A percentile compares a stretch with the other conserved stretches of the same genome.
phyloP scores from a whole-genome alignment of 768 basidiomycete genomes.

The Piloderma croceum region DNA sequence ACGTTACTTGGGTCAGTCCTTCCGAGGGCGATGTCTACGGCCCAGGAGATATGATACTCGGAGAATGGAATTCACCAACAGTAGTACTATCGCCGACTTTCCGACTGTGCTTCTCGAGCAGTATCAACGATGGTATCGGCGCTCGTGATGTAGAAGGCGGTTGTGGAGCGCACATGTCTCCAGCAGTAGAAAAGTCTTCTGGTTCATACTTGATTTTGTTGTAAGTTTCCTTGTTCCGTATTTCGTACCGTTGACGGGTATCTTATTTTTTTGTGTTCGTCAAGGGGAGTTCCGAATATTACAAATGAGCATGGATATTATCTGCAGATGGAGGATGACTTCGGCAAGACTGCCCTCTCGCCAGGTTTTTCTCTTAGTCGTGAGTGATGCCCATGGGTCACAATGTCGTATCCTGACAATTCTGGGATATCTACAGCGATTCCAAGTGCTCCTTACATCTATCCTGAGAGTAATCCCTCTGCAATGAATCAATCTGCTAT shows the following conservation, averaged over 20 bases:
- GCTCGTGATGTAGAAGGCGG: background rate
- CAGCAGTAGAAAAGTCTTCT: background rate
- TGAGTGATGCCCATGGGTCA: conserved; percentile 11
- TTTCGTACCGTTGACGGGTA: too few species aligned
- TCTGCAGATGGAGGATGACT: conserved; percentile 25
- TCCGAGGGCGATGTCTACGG: conserved; percentile 20
- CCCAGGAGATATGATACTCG: conserved; percentile 27
- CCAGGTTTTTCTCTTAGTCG: conserved; percentile 25
- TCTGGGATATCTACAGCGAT: background rate
- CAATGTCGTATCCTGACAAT: conserved; percentile 1
- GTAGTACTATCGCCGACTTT: conserved; percentile 29
- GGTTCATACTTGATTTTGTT: background rate
- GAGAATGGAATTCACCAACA: conserved; percentile 22
- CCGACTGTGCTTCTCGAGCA: conserved; percentile 21
- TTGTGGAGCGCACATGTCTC: conserved; percentile 5
- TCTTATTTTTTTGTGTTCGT: conserved; percentile 6
- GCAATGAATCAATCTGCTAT: background rate
- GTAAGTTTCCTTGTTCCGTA: background rate
- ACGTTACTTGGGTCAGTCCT: conserved; percentile 25
- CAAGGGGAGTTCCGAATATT: conserved; percentile 20
- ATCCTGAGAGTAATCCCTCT: background rate
- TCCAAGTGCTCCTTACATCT: background rate
- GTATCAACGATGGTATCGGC: too few species aligned
- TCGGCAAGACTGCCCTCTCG: conserved; percentile 20
- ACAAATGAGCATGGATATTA: conserved; percentile 17